A percentile compares a stretch with the other conserved stretches of the same genome.
Evolutionary conservation across 2,329 filamentous ascomycete species (phyloP).

Genomic region (Cadophora sp.): DNA sequence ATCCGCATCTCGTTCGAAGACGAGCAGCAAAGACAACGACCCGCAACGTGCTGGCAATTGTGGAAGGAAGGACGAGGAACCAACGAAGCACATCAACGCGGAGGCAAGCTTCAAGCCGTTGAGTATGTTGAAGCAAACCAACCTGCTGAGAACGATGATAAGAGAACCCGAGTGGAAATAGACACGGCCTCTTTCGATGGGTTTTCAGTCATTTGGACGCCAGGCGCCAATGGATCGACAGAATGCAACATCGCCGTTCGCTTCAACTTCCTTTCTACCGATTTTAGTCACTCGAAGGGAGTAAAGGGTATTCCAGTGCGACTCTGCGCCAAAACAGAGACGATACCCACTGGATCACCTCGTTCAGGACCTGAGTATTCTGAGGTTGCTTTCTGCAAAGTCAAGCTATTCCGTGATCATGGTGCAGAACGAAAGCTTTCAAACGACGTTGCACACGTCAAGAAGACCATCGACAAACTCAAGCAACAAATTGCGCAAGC

Average conservation of each 20-base stretch:
- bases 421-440: constrained; percentile 94
- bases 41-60: constrained; percentile 83
- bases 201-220: constrained; percentile 89
- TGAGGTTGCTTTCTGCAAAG: constrained; percentile 94
- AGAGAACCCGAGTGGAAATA: constrained; percentile 71
- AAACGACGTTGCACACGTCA: constrained; percentile 93
- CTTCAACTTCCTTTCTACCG: constrained; percentile 98
- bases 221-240: constrained; percentile 68
- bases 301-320: constrained; percentile 97
- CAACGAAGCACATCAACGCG: constrained; percentile 92
- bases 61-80: constrained; percentile 98
- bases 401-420: constrained; percentile 96
- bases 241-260: constrained; percentile 90
- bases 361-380: constrained; percentile 54
- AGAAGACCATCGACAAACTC: constrained; percentile 95
- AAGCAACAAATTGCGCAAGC: constrained; percentile 90
- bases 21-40: constrained; percentile 86
- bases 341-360: constrained; percentile 60
- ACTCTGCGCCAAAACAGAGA: constrained; percentile 87
- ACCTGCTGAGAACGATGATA: constrained; percentile 66
- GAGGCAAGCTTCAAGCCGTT: constrained; percentile 90
- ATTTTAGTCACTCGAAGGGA: constrained; percentile 98
- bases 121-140: constrained; percentile 82
- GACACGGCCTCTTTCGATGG: constrained; percentile 88
- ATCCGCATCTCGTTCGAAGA: constrained; percentile 98